Base-by-base conservation (phyloP, 2,329 filamentous ascomycete species). In the Penicillium sclerotigenum region DNA sequence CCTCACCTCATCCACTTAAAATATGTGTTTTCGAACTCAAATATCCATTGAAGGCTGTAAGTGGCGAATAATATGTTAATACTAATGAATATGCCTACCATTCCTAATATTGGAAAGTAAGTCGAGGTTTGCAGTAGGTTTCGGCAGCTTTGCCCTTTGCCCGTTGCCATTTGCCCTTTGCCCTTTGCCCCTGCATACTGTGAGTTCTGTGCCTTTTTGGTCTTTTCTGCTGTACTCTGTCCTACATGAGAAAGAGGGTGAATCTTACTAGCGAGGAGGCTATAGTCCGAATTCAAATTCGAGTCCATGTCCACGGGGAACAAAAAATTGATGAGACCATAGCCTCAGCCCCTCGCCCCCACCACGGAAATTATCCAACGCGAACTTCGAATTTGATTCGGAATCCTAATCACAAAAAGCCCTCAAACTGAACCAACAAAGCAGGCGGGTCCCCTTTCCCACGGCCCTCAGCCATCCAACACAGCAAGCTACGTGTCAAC, bases 211-310 rank as follows among this genome's bases (percentile, higher is more conserved):
- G 29, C 22, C 37, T 34, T 33, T 29, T 26, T 40, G 38, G 37
- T 43, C 26, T 33, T 45, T 50, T 49, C 46, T 42, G 45, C 46
- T 43, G 52, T 50, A 41, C 46, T n/a, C 46, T 16, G 46, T 45
- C 28, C 46, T n/a, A 50, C 52, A 36, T 3, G 26, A 11, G 11
- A 13, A 26, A 46, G n/a, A 28, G 5, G 14, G 22, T 36, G n/a
- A 46, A 52, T 22, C n/a, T 14, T 22, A 37, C 40, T 43, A 45
- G 22, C 38, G 38, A 46, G 51, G 28, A 52, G 50, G 28, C 22
- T 33, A 36, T 18, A 37, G 45, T 31, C 31, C 38, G 11, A 16
- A 50, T 53, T 20, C 5, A 18, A 47, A 53, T 47, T 6, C 42
- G 8, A 40, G n/a, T 38, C 13, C n/a, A 40, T 29, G 24, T 40